Percentiles rank a stretch among this genome's conserved stretches.
Evolutionary conservation across 2,329 filamentous ascomycete species (phyloP).

Genomic region (Xenoacremonium recifei): DNA sequence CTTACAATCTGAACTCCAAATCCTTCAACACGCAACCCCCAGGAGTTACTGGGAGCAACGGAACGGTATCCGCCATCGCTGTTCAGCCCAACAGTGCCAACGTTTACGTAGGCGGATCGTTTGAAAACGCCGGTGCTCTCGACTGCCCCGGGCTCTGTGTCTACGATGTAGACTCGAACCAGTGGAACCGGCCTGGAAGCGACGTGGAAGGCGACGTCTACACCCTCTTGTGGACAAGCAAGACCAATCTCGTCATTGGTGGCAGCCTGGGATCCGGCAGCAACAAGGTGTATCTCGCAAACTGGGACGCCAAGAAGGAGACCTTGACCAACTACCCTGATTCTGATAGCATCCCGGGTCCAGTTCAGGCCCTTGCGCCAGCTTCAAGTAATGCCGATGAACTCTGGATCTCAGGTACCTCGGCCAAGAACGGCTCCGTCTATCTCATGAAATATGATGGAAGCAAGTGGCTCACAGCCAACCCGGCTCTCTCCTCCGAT

Average conservation of each 20-base stretch:
- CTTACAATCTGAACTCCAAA: slow-evolving; percentile 70
- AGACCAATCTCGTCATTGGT: slow-evolving; percentile 70
- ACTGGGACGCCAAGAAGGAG: slow-evolving; percentile 67
- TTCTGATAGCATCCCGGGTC: slow-evolving; percentile 70
- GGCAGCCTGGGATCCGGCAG: slow-evolving; percentile 72
- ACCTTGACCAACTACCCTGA: slow-evolving; percentile 65
- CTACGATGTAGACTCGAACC: slow-evolving; percentile 66
- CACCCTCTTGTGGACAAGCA: slow-evolving; percentile 72
- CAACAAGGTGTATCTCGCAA: slow-evolving; percentile 61
- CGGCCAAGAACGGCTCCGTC: slow-evolving; percentile 59
- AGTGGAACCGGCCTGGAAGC: slow-evolving; percentile 79
- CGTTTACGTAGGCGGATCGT: slow-evolving; percentile 84
- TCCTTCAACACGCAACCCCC: slow-evolving; percentile 72
- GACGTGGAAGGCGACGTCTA: slow-evolving; percentile 70
- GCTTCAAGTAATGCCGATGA: slow-evolving; percentile 70
- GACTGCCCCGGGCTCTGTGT: slow-evolving; percentile 80
- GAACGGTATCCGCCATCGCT: slow-evolving; percentile 74
- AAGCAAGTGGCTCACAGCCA: slow-evolving; percentile 65
- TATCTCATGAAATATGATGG: slow-evolving; percentile 85
- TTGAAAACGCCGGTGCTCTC: slow-evolving; percentile 78
- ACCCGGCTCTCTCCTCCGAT: slow-evolving; percentile 58
- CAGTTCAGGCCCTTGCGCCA: slow-evolving; percentile 71
- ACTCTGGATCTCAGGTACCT: slow-evolving; percentile 79
- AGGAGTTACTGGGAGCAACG: slow-evolving; percentile 65
- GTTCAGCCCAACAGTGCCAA: slow-evolving; percentile 68